Conservation (phyloP, 352 stramenopile species). For the Globisporangium spiculum region DNA sequence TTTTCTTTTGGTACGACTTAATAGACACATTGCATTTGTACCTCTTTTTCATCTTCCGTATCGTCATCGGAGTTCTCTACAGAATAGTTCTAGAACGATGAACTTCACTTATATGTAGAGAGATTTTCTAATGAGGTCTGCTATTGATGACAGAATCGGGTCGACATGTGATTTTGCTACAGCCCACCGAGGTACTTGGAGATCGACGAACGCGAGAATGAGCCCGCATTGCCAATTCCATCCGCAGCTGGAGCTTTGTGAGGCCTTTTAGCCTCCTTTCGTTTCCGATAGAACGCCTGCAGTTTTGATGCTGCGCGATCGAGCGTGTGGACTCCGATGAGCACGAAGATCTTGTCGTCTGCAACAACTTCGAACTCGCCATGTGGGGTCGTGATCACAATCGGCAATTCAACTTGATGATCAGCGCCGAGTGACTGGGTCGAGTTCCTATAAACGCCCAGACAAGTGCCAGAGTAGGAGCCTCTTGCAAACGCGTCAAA, state of each 20-base stretch:
- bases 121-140: conserved; percentile 14
- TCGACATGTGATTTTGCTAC: neutral
- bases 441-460: conserved; percentile 73
- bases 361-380: conserved; percentile 44
- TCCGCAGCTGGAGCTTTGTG: neutral
- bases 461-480: conserved; percentile 61
- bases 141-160: neutral
- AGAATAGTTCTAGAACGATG: conserved; percentile 25
- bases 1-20: neutral
- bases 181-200: conserved; percentile 30
- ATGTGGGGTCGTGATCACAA: conserved; percentile 73
- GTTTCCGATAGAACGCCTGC: conserved; percentile 45
- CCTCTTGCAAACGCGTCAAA: conserved; percentile 61
- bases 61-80: conserved; percentile 1
- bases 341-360: conserved; percentile 63
- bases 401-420: conserved; percentile 54
- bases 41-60: neutral
- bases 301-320: conserved; percentile 58
- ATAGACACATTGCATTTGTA: conserved; percentile 13
- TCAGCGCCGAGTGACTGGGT: conserved; percentile 41
- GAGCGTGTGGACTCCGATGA: conserved; percentile 73
- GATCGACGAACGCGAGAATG: conserved; percentile 23
- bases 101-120: conserved; percentile 23
- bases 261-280: conserved; percentile 4
- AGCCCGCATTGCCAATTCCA: neutral